phyloP scores from a whole-genome alignment of 352 stramenopile species.

The Thalassiosira livingstoniorum region DNA sequence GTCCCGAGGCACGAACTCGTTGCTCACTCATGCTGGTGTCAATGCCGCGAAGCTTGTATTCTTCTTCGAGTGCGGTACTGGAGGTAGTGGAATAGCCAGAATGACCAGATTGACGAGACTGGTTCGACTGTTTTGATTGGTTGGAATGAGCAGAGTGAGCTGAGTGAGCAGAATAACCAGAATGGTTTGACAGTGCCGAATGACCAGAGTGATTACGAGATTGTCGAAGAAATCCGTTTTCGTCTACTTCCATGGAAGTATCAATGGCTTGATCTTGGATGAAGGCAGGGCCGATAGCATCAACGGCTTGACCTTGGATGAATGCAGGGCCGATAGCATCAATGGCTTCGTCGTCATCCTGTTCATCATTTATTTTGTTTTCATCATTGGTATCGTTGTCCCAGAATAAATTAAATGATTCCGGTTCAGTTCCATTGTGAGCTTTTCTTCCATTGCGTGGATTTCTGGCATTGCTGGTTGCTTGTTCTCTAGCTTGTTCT shows the following conservation, averaged over 20 bases:
- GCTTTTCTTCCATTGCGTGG: neutral
- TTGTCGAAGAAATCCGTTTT: neutral
- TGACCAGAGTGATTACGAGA: neutral
- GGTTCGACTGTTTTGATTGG: constrained; percentile 33
- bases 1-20: constrained; percentile 44
- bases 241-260: constrained; percentile 10
- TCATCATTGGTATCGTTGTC: too few species aligned
- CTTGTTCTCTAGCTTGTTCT: too few species aligned
- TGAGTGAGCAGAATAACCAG: neutral
- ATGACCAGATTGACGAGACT: neutral
- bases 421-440: too few species aligned
- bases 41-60: constrained; percentile 44
- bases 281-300: too few species aligned
- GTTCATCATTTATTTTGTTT: too few species aligned
- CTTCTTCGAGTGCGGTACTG: constrained; percentile 30
- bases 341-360: too few species aligned
- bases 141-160: neutral
- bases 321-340: too few species aligned
- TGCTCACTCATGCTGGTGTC: constrained; percentile 56
- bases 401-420: too few species aligned
- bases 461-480: too few species aligned
- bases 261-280: too few species aligned
- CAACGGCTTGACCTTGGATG: too few species aligned
- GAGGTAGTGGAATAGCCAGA: constrained; percentile 9
- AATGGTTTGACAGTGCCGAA: constrained; percentile 21